Conservation (phyloP, 306 rosid species). For the Amphicarpaea edgeworthii region DNA sequence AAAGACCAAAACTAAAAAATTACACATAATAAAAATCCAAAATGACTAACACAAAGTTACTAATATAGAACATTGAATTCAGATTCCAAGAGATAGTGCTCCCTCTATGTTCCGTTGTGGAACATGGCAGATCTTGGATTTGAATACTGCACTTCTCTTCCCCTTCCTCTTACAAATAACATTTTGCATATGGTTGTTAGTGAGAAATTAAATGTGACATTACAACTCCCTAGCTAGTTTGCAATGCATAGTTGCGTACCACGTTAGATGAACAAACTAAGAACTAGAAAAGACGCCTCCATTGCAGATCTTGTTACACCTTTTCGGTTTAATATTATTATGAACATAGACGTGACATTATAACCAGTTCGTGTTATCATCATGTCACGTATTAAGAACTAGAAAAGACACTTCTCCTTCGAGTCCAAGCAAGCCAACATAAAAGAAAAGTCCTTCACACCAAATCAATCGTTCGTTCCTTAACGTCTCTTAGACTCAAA, state of each 20-base stretch:
- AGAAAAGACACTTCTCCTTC: constrained; percentile 51
- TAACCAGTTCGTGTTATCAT: constrained; percentile 32
- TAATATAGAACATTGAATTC: not conserved
- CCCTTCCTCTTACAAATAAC: constrained; percentile 9
- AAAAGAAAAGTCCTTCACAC: constrained; percentile 55
- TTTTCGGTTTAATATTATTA: constrained; percentile 31
- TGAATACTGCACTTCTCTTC: not conserved
- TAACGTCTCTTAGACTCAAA: constrained; percentile 87
- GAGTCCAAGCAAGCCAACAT: constrained; percentile 56
- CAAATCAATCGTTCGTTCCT: constrained; percentile 44
- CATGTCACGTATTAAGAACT: constrained; percentile 25
- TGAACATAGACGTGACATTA: constrained; percentile 38
- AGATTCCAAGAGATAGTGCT: not conserved
- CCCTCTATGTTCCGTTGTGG: constrained; percentile 9
- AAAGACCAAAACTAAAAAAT: too few relatives aligned
- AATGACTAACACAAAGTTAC: not conserved
- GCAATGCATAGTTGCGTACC: not conserved
- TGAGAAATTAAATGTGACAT: constrained; percentile 38
- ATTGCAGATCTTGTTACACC: constrained; percentile 40
- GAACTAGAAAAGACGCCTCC: constrained; percentile 43
- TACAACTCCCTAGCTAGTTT: constrained; percentile 28
- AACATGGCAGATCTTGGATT: constrained; percentile 30
- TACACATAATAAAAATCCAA: too few relatives aligned
- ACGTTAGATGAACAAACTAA: not conserved
- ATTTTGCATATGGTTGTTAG: constrained; percentile 33